These are phyloP conservation scores for Hypholoma fasciculare DNA, from an alignment of 768 basidiomycete species.

Conservation along the genomic window DNA sequence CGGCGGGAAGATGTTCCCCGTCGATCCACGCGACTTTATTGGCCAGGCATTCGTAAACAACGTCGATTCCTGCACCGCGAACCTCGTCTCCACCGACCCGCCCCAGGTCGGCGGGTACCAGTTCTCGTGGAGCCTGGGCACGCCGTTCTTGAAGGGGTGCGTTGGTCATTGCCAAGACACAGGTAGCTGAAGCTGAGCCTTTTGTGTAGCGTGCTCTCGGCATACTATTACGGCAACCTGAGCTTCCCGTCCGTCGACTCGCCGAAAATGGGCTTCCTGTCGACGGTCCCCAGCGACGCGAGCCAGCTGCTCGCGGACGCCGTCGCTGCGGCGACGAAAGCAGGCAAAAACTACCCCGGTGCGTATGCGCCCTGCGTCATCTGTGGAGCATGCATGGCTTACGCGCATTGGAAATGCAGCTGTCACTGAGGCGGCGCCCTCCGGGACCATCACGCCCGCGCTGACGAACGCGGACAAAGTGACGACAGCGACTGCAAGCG, in stretches of 20 bases:
- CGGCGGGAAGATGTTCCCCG: slow-evolving; percentile 65
- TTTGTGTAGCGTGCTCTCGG: slow-evolving; percentile 52
- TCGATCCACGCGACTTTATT: slow-evolving; percentile 75
- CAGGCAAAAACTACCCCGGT: slow-evolving; percentile 37
- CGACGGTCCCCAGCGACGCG: slow-evolving; percentile 65
- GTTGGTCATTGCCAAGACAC: slow-evolving; percentile 17
- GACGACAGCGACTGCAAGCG: neutral
- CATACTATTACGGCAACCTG: slow-evolving; percentile 75
- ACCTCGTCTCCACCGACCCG: slow-evolving; percentile 62
- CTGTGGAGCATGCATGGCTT: neutral
- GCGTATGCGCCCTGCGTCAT: slow-evolving; percentile 7
- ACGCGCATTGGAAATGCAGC: slow-evolving; percentile 22
- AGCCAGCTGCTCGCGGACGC: slow-evolving; percentile 31
- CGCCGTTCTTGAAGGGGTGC: slow-evolving; percentile 75
- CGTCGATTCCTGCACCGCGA: slow-evolving; percentile 48
- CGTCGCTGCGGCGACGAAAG: slow-evolving; percentile 24
- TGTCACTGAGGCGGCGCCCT: slow-evolving; percentile 41
- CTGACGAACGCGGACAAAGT: slow-evolving; percentile 13
- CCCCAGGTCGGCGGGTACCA: slow-evolving; percentile 58
- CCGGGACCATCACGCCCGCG: slow-evolving; percentile 23
- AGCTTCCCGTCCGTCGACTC: slow-evolving; percentile 66
- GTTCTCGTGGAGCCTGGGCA: slow-evolving; percentile 78
- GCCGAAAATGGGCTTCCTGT: slow-evolving; percentile 69
- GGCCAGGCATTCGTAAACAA: slow-evolving; percentile 38
- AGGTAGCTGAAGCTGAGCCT: neutral